Conservation (phyloP, 2,329 filamentous ascomycete genomes). For the Fusarium lyarnte region DNA sequence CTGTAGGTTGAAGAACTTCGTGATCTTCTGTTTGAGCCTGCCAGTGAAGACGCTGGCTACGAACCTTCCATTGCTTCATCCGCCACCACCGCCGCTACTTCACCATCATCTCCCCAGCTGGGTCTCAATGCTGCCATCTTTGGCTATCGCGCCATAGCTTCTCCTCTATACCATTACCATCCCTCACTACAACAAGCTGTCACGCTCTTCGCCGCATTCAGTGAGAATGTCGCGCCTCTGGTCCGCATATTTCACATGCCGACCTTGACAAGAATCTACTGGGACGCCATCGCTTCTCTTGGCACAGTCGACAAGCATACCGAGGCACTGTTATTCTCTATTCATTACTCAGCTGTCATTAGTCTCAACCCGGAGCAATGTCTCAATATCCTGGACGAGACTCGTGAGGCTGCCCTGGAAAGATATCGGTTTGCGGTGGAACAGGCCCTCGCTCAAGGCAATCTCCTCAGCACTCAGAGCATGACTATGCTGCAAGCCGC, state of each 20-base stretch:
- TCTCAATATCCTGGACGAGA: background rate
- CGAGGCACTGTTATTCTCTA: background rate
- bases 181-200: background rate
- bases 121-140: background rate
- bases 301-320: background rate
- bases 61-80: background rate
- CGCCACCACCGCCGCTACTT: background rate
- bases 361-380: background rate
- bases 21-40: background rate
- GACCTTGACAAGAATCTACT: background rate
- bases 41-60: background rate
- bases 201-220: background rate
- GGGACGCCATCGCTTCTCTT: background rate
- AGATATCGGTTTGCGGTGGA: background rate
- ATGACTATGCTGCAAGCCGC: background rate
- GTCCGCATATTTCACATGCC: background rate
- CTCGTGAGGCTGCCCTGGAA: background rate
- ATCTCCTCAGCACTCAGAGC: background rate
- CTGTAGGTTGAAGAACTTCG: background rate
- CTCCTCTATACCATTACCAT: background rate
- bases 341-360: background rate
- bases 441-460: background rate
- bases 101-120: background rate
- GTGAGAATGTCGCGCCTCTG: background rate
- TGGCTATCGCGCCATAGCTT: background rate